phyloP scores from a whole-genome alignment of 768 basidiomycete species.

The Leccinum boreale region DNA sequence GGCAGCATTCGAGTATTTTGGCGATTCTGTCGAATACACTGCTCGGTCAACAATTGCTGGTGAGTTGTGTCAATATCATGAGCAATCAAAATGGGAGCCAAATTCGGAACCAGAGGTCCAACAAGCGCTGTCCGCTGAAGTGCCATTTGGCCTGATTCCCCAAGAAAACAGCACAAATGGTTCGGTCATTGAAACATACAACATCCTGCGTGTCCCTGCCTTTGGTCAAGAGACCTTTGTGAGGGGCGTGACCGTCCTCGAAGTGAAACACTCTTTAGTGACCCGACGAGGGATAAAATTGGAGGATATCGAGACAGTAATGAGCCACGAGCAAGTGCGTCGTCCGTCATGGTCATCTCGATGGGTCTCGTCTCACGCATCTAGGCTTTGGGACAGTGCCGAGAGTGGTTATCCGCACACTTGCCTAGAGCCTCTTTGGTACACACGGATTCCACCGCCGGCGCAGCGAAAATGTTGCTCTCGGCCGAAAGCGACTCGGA shows the following conservation, averaged over 20 bases:
- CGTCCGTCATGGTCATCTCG: background rate
- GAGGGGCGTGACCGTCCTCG: conserved; percentile 55
- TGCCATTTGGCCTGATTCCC: conserved; percentile 62
- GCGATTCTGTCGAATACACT: conserved; percentile 41
- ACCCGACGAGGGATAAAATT: conserved; percentile 56
- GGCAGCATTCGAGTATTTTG: conserved; percentile 49
- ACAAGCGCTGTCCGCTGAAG: conserved; percentile 41
- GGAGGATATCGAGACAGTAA: conserved; percentile 51
- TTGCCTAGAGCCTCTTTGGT: conserved; percentile 52
- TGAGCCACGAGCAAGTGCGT: conserved; percentile 80
- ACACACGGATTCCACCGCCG: conserved; percentile 69
- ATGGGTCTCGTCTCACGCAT: background rate
- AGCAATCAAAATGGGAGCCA: background rate
- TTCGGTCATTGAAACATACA: conserved; percentile 71
- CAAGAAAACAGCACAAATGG: conserved; percentile 81
- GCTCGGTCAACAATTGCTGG: conserved; percentile 41
- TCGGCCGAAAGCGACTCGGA: conserved; percentile 26
- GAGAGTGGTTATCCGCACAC: conserved; percentile 49
- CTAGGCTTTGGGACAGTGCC: conserved; percentile 79
- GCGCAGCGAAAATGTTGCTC: conserved; percentile 51
- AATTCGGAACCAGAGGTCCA: conserved; percentile 50
- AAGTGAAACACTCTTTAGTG: conserved; percentile 68
- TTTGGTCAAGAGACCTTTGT: conserved; percentile 47
- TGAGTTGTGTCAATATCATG: conserved; percentile 12
- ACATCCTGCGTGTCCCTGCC: conserved; percentile 46